These are phyloP conservation scores for Ambispora gerdemannii DNA, from an alignment of 192 early-diverging fungal genomes.

Conservation along the genomic window DNA sequence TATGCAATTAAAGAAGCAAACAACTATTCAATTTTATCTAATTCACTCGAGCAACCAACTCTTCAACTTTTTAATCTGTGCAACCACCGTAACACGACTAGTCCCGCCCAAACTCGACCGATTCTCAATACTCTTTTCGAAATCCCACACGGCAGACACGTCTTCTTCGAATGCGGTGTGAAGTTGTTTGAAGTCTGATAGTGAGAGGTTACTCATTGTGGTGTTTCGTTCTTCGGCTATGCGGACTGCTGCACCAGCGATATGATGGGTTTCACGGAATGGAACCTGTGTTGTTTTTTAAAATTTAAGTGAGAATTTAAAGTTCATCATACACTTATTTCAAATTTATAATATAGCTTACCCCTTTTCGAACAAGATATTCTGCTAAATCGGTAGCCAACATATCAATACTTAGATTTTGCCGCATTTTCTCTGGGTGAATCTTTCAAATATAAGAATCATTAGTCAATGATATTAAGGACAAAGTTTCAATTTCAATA, in stretches of 20 bases:
- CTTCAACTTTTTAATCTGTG: slow-evolving; percentile 79
- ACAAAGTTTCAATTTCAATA: background rate
- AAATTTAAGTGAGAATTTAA: background rate
- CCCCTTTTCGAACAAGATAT: slow-evolving; percentile 95
- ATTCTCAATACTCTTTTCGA: slow-evolving; percentile 86
- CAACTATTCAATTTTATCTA: no score
- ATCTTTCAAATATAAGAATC: slow-evolving; percentile 49
- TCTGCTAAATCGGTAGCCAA: slow-evolving; percentile 98
- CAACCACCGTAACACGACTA: slow-evolving; percentile 67
- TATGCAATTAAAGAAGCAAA: no score
- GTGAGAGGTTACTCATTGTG: slow-evolving; percentile 68
- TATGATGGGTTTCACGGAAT: slow-evolving; percentile 98
- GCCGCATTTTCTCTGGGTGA: slow-evolving; percentile 79
- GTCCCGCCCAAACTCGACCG: slow-evolving; percentile 89
- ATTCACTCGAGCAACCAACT: no score
- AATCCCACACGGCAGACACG: slow-evolving; percentile 83
- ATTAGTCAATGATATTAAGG: background rate
- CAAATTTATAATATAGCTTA: slow-evolving; percentile 30
- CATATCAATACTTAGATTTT: slow-evolving; percentile 85
- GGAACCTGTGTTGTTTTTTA: slow-evolving; percentile 62
- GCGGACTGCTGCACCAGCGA: slow-evolving; percentile 91
- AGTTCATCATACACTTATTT: background rate
- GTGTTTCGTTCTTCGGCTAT: slow-evolving; percentile 85
- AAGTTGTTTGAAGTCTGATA: slow-evolving; percentile 79
- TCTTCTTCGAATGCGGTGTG: slow-evolving; percentile 85